phyloP scores from a whole-genome alignment of 129 eudicot genomes.

The Artemisia argyi region DNA sequence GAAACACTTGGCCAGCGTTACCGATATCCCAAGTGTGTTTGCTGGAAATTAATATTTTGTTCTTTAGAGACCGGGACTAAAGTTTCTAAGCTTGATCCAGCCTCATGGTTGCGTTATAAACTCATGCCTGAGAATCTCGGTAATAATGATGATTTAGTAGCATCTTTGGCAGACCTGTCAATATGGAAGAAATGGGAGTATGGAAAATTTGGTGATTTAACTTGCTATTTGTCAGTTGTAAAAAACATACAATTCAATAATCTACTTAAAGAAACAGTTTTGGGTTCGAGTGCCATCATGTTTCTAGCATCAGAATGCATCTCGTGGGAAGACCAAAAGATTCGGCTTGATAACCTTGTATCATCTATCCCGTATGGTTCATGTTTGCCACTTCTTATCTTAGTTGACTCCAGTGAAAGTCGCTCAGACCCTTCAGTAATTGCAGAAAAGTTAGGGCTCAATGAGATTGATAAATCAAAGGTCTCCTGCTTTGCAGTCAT shows the following conservation, averaged over 20 bases:
- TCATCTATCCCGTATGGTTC: constrained; percentile 62
- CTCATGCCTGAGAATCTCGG: constrained; percentile 52
- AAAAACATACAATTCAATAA: constrained; percentile 41
- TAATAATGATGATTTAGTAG: constrained; percentile 39
- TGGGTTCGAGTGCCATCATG: constrained; percentile 73
- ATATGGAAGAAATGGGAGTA: constrained; percentile 71
- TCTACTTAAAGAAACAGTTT: constrained; percentile 30
- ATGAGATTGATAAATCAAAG: constrained; percentile 61
- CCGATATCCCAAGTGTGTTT: constrained; percentile 59
- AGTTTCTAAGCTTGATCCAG: constrained; percentile 31
- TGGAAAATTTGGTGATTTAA: constrained; percentile 35
- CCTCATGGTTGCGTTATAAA: constrained; percentile 65
- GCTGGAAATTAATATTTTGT: constrained; percentile 80
- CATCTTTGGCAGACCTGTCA: constrained; percentile 61
- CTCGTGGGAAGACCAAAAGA: constrained; percentile 62
- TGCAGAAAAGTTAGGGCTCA: constrained; percentile 48
- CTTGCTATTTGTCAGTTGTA: constrained; percentile 71
- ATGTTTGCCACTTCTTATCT: constrained; percentile 68
- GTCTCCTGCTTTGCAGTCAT: constrained; percentile 38
- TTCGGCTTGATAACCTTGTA: constrained; percentile 53
- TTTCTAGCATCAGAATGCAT: constrained; percentile 60
- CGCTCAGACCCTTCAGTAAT: constrained; percentile 41
- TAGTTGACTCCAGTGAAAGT: constrained; percentile 13
- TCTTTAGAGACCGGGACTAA: constrained; percentile 33
- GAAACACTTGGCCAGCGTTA: constrained; percentile 54